These are phyloP conservation scores for Opeltia flavorubescens DNA, from an alignment of 495 filamentous ascomycete species.

Conservation along the genomic window DNA sequence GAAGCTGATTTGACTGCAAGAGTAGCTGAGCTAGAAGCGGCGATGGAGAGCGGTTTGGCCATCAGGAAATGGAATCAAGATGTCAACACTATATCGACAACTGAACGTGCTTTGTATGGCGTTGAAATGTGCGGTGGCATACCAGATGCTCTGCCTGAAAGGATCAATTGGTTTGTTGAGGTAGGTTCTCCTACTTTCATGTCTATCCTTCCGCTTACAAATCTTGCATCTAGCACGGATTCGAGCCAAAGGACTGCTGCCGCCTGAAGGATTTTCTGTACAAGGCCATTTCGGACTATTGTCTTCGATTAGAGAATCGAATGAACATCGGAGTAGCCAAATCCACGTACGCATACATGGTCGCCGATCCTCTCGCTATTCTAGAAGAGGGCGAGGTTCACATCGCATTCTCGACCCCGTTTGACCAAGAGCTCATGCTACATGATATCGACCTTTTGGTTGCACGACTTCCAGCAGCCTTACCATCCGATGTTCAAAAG, in stretches of 20 bases:
- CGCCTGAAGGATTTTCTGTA: conserved; percentile 45
- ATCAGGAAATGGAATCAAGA: conserved; percentile 45
- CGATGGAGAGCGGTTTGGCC: conserved; percentile 33
- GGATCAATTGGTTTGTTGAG: conserved; percentile 40
- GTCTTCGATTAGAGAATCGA: conserved; percentile 39
- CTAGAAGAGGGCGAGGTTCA: conserved; percentile 66
- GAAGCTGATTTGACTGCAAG: conserved; percentile 43
- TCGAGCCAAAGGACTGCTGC: conserved; percentile 41
- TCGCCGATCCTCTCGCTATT: conserved; percentile 61
- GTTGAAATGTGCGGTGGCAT: conserved; percentile 35
- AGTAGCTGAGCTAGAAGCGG: conserved; percentile 43
- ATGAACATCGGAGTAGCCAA: conserved; percentile 57
- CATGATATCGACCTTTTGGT: conserved; percentile 67
- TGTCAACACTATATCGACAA: conserved; percentile 13
- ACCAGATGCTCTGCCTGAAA: conserved; percentile 36
- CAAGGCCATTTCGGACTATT: conserved; percentile 39
- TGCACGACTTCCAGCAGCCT: conserved; percentile 67
- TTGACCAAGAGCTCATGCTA: conserved; percentile 43
- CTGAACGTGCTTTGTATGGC: conserved; percentile 14
- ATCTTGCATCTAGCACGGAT: conserved; percentile 33
- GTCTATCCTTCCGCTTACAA: neutral
- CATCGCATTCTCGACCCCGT: conserved; percentile 60
- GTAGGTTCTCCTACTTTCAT: conserved; percentile 13
- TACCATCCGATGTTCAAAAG: conserved; percentile 74
- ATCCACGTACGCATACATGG: conserved; percentile 70